Evolutionary conservation across 1,139 yeast genomes (phyloP).

Genomic region (Geotrichum fermentans): DNA sequence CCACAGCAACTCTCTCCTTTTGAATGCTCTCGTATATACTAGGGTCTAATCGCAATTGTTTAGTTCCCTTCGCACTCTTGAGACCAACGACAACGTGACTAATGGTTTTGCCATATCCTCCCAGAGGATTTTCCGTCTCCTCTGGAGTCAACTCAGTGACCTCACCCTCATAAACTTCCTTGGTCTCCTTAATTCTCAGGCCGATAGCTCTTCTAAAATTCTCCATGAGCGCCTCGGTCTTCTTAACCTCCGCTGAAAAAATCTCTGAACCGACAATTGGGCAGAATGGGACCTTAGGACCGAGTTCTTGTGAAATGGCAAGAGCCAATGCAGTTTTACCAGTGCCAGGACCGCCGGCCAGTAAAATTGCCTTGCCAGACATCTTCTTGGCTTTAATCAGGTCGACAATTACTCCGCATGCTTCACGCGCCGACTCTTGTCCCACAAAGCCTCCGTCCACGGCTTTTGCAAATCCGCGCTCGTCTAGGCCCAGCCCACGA

Average conservation of each 20-base stretch:
- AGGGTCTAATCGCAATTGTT: conserved; percentile 87
- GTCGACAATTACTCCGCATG: conserved; percentile 94
- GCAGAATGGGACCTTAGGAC: conserved; percentile 97
- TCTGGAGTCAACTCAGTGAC: conserved; percentile 95
- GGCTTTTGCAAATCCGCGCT: conserved; percentile 75
- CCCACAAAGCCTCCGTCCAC: conserved; percentile 96
- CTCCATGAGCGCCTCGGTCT: conserved; percentile 96
- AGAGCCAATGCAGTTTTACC: conserved; percentile 96
- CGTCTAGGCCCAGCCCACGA: conserved; percentile 91
- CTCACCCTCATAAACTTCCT: conserved; percentile 98
- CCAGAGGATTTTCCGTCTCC: conserved; percentile 93
- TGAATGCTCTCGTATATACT: conserved; percentile 93
- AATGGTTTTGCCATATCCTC: conserved; percentile 96
- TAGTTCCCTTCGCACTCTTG: conserved; percentile 94
- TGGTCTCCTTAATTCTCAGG: conserved; percentile 89
- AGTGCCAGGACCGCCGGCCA: conserved; percentile 98
- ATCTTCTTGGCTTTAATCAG: conserved; percentile 86
- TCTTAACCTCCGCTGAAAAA: conserved; percentile 95
- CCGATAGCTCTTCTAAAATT: conserved; percentile 96
- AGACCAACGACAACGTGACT: conserved; percentile 91
- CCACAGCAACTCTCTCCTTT: conserved; percentile 88
- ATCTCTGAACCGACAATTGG: conserved; percentile 95
- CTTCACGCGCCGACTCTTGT: conserved; percentile 91
- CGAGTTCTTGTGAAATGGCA: conserved; percentile 93
- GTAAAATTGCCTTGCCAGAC: conserved; percentile 91